Evolutionary conservation across 2,329 filamentous ascomycete species (phyloP).

Genomic region (Mycosphaerelloides madeirae): DNA sequence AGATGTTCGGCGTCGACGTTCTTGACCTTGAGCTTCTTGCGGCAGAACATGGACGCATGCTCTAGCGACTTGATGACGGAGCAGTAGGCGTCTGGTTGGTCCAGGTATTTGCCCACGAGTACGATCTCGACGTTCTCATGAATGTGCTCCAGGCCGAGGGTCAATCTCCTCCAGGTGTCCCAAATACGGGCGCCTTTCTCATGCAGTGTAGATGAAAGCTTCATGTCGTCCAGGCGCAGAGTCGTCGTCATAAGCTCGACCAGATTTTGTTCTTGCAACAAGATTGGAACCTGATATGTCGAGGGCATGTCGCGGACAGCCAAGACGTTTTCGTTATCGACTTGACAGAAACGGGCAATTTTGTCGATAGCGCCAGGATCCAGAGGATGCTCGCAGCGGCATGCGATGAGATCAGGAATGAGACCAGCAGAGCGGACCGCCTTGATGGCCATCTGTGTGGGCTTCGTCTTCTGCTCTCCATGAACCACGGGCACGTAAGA

Average conservation of each 20-base stretch:
- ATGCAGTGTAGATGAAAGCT: conserved; percentile 50
- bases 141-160: conserved; percentile 61
- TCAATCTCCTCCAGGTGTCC: conserved; percentile 71
- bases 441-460: conserved; percentile 85
- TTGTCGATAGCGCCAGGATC: conserved; percentile 73
- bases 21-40: conserved; percentile 70
- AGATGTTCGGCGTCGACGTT: conserved; percentile 84
- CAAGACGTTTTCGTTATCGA: conserved; percentile 78
- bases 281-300: conserved; percentile 91
- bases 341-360: conserved; percentile 83
- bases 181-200: conserved; percentile 66
- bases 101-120: conserved; percentile 87
- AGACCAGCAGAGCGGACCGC: conserved; percentile 75
- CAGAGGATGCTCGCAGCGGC: conserved; percentile 76
- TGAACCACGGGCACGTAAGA: conserved; percentile 75
- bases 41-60: conserved; percentile 83
- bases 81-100: conserved; percentile 79
- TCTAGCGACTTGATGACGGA: conserved; percentile 82
- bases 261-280: conserved; percentile 77
- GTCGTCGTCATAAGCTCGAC: conserved; percentile 61
- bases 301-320: conserved; percentile 82
- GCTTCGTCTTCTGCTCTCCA: conserved; percentile 91
- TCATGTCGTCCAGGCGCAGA: conserved; percentile 56
- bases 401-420: conserved; percentile 69
- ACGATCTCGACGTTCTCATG: conserved; percentile 72